Percentiles rank a stretch among this genome's conserved stretches.
phyloP scores from a whole-genome alignment of 164 flowering plant species.

The Pachysandra terminalis region DNA sequence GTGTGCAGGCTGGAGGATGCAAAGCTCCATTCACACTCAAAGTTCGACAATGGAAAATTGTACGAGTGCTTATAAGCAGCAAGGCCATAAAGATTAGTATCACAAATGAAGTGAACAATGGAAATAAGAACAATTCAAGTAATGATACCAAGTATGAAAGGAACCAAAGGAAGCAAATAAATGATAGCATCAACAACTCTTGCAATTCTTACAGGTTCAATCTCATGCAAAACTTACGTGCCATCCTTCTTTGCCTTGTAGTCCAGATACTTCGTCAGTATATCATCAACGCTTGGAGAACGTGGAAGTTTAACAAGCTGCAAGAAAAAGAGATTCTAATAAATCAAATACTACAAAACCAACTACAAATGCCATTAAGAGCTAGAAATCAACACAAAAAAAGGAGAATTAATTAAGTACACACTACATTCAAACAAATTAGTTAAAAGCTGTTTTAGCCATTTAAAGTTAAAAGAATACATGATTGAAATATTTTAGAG shows the following conservation, averaged over 20 bases:
- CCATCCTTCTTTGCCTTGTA: constrained; percentile 65
- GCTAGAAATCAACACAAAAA: not conserved
- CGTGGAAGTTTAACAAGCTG: constrained; percentile 93
- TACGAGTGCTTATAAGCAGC: too few species aligned
- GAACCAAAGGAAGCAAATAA: not conserved
- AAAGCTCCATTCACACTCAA: too few species aligned
- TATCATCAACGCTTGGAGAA: constrained; percentile 64
- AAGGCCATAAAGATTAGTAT: not conserved
- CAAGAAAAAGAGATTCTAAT: constrained; percentile 11
- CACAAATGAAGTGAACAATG: not conserved
- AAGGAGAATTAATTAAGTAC: constrained; percentile 7
- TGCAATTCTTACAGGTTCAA: not conserved
- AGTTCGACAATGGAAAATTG: too few species aligned
- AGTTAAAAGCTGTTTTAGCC: not conserved
- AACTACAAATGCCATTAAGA: not conserved
- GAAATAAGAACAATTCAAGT: not conserved
- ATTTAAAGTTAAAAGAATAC: not conserved
- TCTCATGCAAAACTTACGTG: constrained; percentile 45
- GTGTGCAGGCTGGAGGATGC: too few species aligned
- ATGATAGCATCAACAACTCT: not conserved
- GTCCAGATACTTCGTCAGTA: constrained; percentile 65
- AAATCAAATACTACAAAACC: not conserved
- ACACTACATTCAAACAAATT: not conserved
- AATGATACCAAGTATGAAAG: not conserved
- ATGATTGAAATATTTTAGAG: too few species aligned